Conservation (phyloP, 257 asterid genomes). For the Nicotiana noctiflora region DNA sequence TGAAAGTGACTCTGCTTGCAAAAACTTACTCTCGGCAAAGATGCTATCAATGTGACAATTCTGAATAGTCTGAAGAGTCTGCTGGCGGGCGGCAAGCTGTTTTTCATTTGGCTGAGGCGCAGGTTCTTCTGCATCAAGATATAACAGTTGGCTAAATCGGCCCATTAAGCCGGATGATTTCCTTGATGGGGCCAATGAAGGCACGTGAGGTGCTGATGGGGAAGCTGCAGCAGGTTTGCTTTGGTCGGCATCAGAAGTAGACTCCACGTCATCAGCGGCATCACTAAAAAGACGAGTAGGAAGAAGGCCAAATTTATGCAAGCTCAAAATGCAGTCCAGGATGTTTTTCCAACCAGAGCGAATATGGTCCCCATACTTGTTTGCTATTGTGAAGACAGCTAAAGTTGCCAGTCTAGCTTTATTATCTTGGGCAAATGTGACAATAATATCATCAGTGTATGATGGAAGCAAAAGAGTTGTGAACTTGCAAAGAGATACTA, state of each 20-base stretch:
- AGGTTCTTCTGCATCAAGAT: constrained; percentile 78
- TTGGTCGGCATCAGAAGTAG: constrained; percentile 39
- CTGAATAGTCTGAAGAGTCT: constrained; percentile 62
- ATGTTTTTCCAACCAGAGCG: constrained; percentile 89
- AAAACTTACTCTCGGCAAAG: constrained; percentile 85
- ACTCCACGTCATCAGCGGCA: constrained; percentile 65
- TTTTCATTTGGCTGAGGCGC: constrained; percentile 73
- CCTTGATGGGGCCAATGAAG: constrained; percentile 42
- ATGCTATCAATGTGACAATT: constrained; percentile 75
- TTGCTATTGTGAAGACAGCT: constrained; percentile 76
- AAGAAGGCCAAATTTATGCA: constrained; percentile 82
- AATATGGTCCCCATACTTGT: constrained; percentile 73
- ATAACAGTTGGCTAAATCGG: constrained; percentile 71
- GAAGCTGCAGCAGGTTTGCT: constrained; percentile 32
- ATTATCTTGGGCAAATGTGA: constrained; percentile 62
- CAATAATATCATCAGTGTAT: constrained; percentile 49
- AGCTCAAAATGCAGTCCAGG: constrained; percentile 77
- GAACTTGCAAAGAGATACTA: constrained; percentile 79
- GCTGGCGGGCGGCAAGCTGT: constrained; percentile 73
- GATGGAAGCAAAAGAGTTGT: constrained; percentile 66
- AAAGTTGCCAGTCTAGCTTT: constrained; percentile 82
- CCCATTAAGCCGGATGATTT: constrained; percentile 82
- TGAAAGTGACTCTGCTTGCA: constrained; percentile 74
- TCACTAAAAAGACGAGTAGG: constrained; percentile 80
- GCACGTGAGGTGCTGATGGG: constrained; percentile 33